These are phyloP conservation scores for Plantago coronopus DNA, from an alignment of 305 asterid genomes.

Conservation along the genomic window DNA sequence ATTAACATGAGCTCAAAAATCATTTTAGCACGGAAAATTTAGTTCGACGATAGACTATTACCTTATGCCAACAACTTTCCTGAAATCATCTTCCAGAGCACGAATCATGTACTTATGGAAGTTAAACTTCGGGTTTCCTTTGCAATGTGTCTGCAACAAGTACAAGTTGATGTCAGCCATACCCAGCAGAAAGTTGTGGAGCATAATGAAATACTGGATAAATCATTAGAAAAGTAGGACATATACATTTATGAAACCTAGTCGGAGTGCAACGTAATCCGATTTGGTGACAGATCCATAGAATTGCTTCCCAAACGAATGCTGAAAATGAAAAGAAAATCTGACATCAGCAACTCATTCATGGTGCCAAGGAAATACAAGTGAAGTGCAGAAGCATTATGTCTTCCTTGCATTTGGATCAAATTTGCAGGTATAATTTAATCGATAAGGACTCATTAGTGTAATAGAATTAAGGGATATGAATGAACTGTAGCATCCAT, in stretches of 20 bases:
- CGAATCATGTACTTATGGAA: conserved; percentile 97
- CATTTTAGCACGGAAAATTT: conserved; percentile 10
- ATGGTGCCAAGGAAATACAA: background rate
- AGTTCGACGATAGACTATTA: conserved; percentile 28
- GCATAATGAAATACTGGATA: conserved; percentile 1
- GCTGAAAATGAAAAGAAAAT: conserved; percentile 47
- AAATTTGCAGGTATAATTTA: too few relatives aligned
- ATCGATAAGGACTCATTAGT: too few relatives aligned
- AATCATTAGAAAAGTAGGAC: background rate
- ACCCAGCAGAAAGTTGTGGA: conserved; percentile 1
- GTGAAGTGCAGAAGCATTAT: background rate
- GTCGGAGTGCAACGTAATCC: conserved; percentile 81
- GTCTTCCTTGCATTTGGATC: too few relatives aligned
- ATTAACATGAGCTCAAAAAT: conserved; percentile 13
- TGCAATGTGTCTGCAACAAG: conserved; percentile 70
- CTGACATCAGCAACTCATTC: background rate
- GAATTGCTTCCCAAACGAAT: conserved; percentile 82
- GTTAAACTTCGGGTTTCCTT: conserved; percentile 82
- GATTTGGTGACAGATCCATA: conserved; percentile 87
- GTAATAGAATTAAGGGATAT: background rate
- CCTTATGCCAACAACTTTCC: conserved; percentile 90
- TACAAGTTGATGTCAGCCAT: conserved; percentile 22
- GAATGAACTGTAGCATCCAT: background rate
- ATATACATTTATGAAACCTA: conserved; percentile 83
- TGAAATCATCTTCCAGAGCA: conserved; percentile 83